A percentile compares a stretch with the other conserved stretches of the same genome.
These are phyloP conservation scores for Lecanicillium sp. DNA, from an alignment of 2,329 filamentous ascomycete species.

Conservation along the genomic window DNA sequence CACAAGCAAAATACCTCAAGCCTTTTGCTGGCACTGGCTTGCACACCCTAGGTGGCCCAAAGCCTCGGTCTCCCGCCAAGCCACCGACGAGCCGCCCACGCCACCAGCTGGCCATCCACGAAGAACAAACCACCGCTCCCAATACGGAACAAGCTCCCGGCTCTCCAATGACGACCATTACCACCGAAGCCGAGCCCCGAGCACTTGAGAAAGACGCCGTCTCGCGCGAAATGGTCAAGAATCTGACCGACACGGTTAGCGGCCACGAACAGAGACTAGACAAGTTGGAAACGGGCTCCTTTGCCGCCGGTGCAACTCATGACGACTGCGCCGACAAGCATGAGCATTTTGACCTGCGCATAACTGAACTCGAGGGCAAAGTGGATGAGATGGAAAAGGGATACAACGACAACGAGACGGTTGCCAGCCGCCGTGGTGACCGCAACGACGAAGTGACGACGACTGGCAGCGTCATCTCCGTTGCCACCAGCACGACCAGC, in stretches of 20 bases:
- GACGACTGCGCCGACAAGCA: conserved; percentile 64
- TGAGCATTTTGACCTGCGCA: conserved; percentile 57
- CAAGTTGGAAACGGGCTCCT: conserved; percentile 61
- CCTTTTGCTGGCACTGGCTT: conserved; percentile 51
- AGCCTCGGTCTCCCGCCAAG: conserved; percentile 5
- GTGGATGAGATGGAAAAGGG: conserved; percentile 53
- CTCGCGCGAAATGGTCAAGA: conserved; percentile 31
- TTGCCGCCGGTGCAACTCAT: conserved; percentile 51
- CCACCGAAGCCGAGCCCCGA: conserved; percentile 21
- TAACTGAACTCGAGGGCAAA: conserved; percentile 61
- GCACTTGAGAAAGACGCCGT: conserved; percentile 13
- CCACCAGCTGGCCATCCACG: conserved; percentile 2
- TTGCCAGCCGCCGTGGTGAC: conserved; percentile 27
- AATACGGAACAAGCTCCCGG: conserved; percentile 6
- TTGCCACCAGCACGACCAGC: conserved; percentile 33
- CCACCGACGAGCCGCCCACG: conserved; percentile 2
- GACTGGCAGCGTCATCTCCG: conserved; percentile 36
- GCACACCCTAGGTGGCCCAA: conserved; percentile 38
- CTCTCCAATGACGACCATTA: conserved; percentile 13
- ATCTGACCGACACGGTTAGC: conserved; percentile 44
- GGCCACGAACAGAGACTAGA: conserved; percentile 60
- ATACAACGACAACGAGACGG: conserved; percentile 36
- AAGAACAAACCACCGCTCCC: conserved; percentile 6
- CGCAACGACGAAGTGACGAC: conserved; percentile 33
- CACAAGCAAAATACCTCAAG: conserved; percentile 40